These are phyloP conservation scores for Nemania sp. DNA, from an alignment of 2,329 filamentous ascomycete genomes.

Conservation along the genomic window DNA sequence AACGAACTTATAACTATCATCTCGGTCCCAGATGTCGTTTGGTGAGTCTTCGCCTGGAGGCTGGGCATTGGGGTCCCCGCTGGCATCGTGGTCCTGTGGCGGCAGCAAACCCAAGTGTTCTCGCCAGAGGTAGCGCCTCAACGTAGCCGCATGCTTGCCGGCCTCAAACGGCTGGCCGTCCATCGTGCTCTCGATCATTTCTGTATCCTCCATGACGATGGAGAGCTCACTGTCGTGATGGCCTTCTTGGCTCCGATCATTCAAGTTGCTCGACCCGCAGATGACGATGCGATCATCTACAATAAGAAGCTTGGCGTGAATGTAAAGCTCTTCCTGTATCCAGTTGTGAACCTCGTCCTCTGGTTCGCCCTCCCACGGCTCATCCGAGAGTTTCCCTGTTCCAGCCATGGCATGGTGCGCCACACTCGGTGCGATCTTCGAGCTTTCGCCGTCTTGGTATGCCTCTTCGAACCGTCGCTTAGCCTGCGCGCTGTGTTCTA, in stretches of 20 bases:
- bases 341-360: constrained; percentile 84
- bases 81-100: constrained; percentile 71
- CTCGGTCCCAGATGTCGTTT: constrained; percentile 65
- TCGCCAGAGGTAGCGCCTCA: constrained; percentile 83
- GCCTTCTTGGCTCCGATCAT: constrained; percentile 86
- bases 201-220: constrained; percentile 86
- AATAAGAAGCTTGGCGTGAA: constrained; percentile 90
- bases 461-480: constrained; percentile 59
- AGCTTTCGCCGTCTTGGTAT: constrained; percentile 43
- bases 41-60: constrained; percentile 69
- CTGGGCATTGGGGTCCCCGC: constrained; percentile 71
- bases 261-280: constrained; percentile 87
- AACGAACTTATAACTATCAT: constrained; percentile 67
- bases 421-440: constrained; percentile 55
- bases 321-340: constrained; percentile 94
- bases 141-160: constrained; percentile 78
- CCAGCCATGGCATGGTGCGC: constrained; percentile 83
- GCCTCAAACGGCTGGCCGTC: constrained; percentile 76
- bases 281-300: constrained; percentile 85
- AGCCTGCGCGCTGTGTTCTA: constrained; percentile 48
- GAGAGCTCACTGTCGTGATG: constrained; percentile 90
- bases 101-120: constrained; percentile 85
- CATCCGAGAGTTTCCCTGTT: constrained; percentile 64
- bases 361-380: constrained; percentile 75
- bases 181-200: constrained; percentile 73